phyloP scores from a whole-genome alignment of 2,329 filamentous ascomycete species.

The Grosmannia serpens region DNA sequence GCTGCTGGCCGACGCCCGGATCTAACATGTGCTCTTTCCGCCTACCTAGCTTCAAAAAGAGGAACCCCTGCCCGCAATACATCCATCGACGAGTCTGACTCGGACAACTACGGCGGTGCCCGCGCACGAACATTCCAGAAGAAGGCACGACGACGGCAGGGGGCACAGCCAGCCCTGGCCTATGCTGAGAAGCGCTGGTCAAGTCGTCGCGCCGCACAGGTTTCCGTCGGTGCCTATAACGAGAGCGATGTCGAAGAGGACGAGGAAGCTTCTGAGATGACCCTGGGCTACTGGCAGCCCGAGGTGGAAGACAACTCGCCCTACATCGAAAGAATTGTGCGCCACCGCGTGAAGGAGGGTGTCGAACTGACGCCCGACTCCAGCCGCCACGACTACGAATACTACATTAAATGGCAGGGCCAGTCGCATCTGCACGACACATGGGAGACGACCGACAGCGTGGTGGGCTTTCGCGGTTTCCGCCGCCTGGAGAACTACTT shows the following conservation, averaged over 20 bases:
- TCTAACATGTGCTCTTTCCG: background rate
- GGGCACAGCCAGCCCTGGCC: constrained; percentile 54
- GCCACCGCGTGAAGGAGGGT: constrained; percentile 68
- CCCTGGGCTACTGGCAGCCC: constrained; percentile 57
- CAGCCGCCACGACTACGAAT: constrained; percentile 71
- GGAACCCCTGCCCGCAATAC: constrained; percentile 44
- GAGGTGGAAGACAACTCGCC: constrained; percentile 67
- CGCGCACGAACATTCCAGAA: constrained; percentile 59
- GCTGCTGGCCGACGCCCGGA: background rate
- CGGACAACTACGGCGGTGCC: constrained; percentile 69
- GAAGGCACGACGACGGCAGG: constrained; percentile 64
- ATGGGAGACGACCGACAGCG: constrained; percentile 72
- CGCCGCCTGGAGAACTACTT: constrained; percentile 94
- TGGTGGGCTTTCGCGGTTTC: constrained; percentile 69
- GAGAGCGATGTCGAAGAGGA: constrained; percentile 56
- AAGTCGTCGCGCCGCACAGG: constrained; percentile 69
- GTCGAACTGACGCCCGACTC: constrained; percentile 46
- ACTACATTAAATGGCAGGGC: constrained; percentile 90
- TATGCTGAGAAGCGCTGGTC: constrained; percentile 85
- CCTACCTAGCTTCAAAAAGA: constrained; percentile 43
- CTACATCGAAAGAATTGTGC: constrained; percentile 82
- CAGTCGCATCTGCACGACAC: constrained; percentile 92
- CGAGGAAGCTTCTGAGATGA: constrained; percentile 54
- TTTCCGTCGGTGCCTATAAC: constrained; percentile 50
- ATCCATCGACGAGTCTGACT: constrained; percentile 51